Evolutionary conservation across 2,329 filamentous ascomycete species (phyloP), one percentile per base, ranked within the genome.

Genomic region (Claviceps africana): DNA sequence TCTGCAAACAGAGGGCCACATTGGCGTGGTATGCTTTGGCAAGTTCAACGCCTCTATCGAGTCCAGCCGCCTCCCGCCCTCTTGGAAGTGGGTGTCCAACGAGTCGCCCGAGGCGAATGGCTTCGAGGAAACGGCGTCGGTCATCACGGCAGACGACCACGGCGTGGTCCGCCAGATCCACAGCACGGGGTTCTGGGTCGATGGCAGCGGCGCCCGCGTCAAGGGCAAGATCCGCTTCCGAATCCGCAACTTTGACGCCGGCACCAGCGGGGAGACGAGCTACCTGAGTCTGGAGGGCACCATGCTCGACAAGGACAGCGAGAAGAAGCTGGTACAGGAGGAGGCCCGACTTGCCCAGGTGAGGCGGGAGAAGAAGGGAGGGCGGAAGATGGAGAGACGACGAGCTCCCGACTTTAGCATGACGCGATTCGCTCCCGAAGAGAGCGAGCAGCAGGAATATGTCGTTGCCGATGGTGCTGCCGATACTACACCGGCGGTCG

Each of bases 21-120:
- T 98, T 7, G 90, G 91, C 21, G 78, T 96, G 2, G 81, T 94
- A 11, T 93, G 88, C 65, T 90, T 88, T 70, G 91, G 91, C 66
- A 81, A 88, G 58, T 97, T 97, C 75, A 95, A 93, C 59, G 87
- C 91, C 1, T 88, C 85, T 44, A 86, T 98, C 54, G 85, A 91
- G 60, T 76, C 83, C 22, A 79, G 79, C 55, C 76, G 87, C 37
- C 72, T 98, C 17, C 93, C 93, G 0, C 67, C 71, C 15, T 77
- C 78, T 25, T 98, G 91, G 93, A 81, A 73, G 55, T 97, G 88
- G 85, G 75, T 88, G 17, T 79, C 82, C 11, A 75, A 81, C 35
- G 72, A 70, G 51, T 62, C 67, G 7, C 59, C 63, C 1, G 67
- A 71, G 48, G 67, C 66, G 0, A 59, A 63, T 13, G 65, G 63